These are phyloP conservation scores for Hamamelis virginiana DNA, from an alignment of 164 flowering plant genomes.

Conservation along the genomic window DNA sequence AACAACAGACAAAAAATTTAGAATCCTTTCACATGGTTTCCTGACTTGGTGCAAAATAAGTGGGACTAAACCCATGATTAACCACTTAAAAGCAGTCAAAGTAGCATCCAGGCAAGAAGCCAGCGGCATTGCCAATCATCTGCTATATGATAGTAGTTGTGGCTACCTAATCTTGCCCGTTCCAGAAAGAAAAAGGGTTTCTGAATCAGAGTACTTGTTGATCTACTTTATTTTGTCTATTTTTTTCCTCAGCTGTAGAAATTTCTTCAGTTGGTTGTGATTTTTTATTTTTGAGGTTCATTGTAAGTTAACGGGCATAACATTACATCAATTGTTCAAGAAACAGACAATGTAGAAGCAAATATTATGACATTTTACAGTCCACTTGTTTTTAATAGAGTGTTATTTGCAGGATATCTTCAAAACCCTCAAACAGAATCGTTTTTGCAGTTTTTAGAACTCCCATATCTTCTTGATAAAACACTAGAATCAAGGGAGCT, in stretches of 20 bases:
- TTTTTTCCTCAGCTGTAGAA: neutral
- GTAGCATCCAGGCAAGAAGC: neutral
- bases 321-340: too few species aligned
- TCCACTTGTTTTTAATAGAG: neutral
- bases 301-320: neutral
- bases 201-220: neutral
- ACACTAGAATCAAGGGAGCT: slow-evolving; percentile 27
- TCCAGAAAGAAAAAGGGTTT: too few species aligned
- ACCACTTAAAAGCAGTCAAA: neutral
- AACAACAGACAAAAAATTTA: neutral
- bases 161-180: neutral
- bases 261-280: neutral
- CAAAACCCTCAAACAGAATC: slow-evolving; percentile 83
- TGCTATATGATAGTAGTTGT: neutral
- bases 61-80: neutral
- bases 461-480: slow-evolving; percentile 71
- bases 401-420: slow-evolving; percentile 36
- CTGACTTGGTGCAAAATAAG: neutral
- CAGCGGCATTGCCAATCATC: neutral
- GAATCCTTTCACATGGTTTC: neutral
- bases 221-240: neutral
- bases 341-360: neutral
- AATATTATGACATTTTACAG: neutral
- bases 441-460: slow-evolving; percentile 64
- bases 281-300: neutral